Evolutionary conservation across 2,329 filamentous ascomycete genomes (phyloP).

Genomic region (Uncinocarpus reesii): DNA sequence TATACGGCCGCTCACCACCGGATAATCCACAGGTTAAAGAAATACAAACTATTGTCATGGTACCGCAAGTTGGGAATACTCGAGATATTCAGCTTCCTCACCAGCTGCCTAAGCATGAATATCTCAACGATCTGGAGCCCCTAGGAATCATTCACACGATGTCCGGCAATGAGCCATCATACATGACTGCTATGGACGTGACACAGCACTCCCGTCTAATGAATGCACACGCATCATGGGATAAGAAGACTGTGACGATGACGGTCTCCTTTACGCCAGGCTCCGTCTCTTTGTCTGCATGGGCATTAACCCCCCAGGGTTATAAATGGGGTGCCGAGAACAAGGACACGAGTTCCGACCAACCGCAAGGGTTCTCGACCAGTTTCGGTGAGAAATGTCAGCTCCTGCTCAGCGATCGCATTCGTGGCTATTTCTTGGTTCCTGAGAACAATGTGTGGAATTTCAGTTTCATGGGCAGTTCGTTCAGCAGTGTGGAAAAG

Average conservation of each 20-base stretch:
- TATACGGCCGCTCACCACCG: slow-evolving; percentile 83
- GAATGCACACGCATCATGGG: slow-evolving; percentile 68
- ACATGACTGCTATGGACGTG: slow-evolving; percentile 92
- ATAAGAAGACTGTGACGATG: slow-evolving; percentile 87
- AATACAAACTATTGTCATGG: slow-evolving; percentile 90
- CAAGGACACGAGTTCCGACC: slow-evolving; percentile 82
- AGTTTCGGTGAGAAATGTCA: slow-evolving; percentile 93
- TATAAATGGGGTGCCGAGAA: slow-evolving; percentile 98
- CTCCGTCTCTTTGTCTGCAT: slow-evolving; percentile 86
- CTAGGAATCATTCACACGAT: slow-evolving; percentile 92
- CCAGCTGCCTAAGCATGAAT: slow-evolving; percentile 82
- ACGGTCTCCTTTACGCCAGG: slow-evolving; percentile 94
- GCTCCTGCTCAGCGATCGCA: slow-evolving; percentile 81
- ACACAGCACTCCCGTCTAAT: slow-evolving; percentile 88
- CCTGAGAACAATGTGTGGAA: slow-evolving; percentile 89
- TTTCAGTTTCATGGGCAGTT: slow-evolving; percentile 93
- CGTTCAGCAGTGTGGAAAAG: slow-evolving; percentile 82
- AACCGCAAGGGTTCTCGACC: slow-evolving; percentile 85
- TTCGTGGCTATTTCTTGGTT: slow-evolving; percentile 90
- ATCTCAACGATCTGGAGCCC: slow-evolving; percentile 75
- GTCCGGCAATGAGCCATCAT: slow-evolving; percentile 85
- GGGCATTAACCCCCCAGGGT: slow-evolving; percentile 80
- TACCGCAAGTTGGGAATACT: slow-evolving; percentile 89
- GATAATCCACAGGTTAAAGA: slow-evolving; percentile 98
- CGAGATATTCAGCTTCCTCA: slow-evolving; percentile 86